Evolutionary conservation across 768 basidiomycete species (phyloP).

Genomic region (Podaxis rugospora): DNA sequence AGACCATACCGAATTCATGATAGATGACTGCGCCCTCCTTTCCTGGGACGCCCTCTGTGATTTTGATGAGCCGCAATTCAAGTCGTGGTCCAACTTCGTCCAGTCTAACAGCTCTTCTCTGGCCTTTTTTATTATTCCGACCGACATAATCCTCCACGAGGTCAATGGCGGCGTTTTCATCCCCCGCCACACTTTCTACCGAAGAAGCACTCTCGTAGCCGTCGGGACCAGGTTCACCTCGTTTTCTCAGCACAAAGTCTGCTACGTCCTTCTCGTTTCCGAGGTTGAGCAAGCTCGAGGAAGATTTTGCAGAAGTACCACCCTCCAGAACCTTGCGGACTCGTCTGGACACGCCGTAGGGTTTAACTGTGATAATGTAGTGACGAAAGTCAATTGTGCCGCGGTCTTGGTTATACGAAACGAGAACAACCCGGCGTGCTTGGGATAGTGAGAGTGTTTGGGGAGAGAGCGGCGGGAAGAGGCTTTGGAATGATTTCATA

Average conservation of each 20-base stretch:
- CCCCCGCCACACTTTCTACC: slow-evolving; percentile 77
- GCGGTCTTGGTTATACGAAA: slow-evolving; percentile 84
- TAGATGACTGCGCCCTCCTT: slow-evolving; percentile 92
- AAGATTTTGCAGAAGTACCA: slow-evolving; percentile 26
- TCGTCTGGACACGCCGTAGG: slow-evolving; percentile 89
- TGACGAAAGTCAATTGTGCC: slow-evolving; percentile 91
- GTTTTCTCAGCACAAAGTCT: slow-evolving; percentile 81
- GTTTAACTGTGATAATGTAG: slow-evolving; percentile 92
- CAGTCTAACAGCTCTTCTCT: slow-evolving; percentile 84
- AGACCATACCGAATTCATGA: slow-evolving; percentile 82
- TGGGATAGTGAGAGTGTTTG: slow-evolving; percentile 77
- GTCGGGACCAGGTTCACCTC: slow-evolving; percentile 56
- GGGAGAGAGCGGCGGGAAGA: slow-evolving; percentile 92
- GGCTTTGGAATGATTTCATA: slow-evolving; percentile 93
- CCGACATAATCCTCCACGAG: slow-evolving; percentile 94
- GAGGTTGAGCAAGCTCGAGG: slow-evolving; percentile 63
- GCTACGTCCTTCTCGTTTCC: slow-evolving; percentile 92
- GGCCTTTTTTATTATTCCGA: slow-evolving; percentile 88
- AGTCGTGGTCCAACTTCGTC: slow-evolving; percentile 95
- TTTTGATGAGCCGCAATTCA: slow-evolving; percentile 91
- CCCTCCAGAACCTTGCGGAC: slow-evolving; percentile 84
- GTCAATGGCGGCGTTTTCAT: slow-evolving; percentile 78
- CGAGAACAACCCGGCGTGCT: slow-evolving; percentile 89
- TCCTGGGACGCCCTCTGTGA: slow-evolving; percentile 90
- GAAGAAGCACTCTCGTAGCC: slow-evolving; percentile 83